Evolutionary conservation across 768 basidiomycete genomes (phyloP).

Genomic region (Rhodocollybia butyracea): DNA sequence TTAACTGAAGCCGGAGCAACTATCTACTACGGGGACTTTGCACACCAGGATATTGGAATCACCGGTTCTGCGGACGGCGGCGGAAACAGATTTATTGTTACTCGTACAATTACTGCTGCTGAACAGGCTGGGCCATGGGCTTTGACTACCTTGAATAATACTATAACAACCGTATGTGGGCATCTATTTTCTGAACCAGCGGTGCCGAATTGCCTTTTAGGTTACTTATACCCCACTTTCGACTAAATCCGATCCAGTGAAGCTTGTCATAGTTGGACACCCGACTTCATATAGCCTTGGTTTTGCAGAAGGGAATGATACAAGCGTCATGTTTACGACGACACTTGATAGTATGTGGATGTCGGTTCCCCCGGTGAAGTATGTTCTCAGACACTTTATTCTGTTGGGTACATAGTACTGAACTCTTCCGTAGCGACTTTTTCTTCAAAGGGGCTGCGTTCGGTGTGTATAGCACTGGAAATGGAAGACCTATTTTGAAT

Average conservation of each 20-base stretch:
- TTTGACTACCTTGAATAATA: slow-evolving; percentile 27
- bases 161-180: slow-evolving; percentile 23
- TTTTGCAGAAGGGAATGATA: slow-evolving; percentile 28
- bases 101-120: slow-evolving; percentile 26
- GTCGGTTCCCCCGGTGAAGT: slow-evolving; percentile 32
- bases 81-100: slow-evolving; percentile 22
- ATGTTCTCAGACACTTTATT: too few relatives aligned
- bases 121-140: slow-evolving; percentile 34
- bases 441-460: slow-evolving; percentile 37
- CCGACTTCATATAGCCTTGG: slow-evolving; percentile 28
- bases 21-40: slow-evolving; percentile 31
- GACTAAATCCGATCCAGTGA: slow-evolving; percentile 22
- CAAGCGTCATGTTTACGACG: slow-evolving; percentile 21
- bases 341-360: slow-evolving; percentile 30
- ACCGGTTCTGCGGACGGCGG: slow-evolving; percentile 19
- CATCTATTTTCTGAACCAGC: not conserved
- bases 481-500: slow-evolving; percentile 30
- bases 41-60: slow-evolving; percentile 37
- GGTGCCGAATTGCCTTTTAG: too few relatives aligned
- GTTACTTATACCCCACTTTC: slow-evolving; percentile 19
- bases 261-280: slow-evolving; percentile 26
- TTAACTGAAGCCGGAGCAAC: slow-evolving; percentile 35
- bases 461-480: slow-evolving; percentile 36
- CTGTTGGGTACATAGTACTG: not conserved
- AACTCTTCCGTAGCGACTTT: slow-evolving; percentile 25